Percentiles rank a stretch among this genome's conserved stretches.
Evolutionary conservation across 768 basidiomycete genomes (phyloP).

Genomic region (Boletellus sp.): DNA sequence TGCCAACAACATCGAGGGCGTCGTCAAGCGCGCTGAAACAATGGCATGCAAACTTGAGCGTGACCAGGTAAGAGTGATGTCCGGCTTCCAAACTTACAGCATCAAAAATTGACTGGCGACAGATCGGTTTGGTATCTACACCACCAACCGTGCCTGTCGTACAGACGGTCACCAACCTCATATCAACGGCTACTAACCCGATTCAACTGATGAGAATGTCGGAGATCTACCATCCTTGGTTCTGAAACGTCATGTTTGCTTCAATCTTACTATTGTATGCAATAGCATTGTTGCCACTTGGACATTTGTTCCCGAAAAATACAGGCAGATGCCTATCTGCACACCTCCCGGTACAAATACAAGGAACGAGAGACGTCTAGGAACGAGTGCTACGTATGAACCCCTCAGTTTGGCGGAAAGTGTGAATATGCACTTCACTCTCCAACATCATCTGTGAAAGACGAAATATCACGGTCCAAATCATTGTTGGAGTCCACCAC

Average conservation of each 20-base stretch:
- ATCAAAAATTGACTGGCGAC: slow-evolving; percentile 3
- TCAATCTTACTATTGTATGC: background rate
- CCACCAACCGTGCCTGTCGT: slow-evolving; percentile 48
- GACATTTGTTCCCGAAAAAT: slow-evolving; percentile 2
- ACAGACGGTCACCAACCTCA: slow-evolving; percentile 78
- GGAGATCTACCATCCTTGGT: slow-evolving; percentile 85
- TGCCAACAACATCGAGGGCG: slow-evolving; percentile 57
- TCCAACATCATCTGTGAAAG: slow-evolving; percentile 68
- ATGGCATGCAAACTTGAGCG: slow-evolving; percentile 87
- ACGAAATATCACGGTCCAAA: background rate
- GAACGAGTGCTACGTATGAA: slow-evolving; percentile 45
- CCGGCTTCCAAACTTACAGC: background rate
- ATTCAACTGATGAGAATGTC: slow-evolving; percentile 81
- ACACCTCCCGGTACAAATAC: background rate
- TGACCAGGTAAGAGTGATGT: slow-evolving; percentile 55
- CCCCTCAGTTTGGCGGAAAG: slow-evolving; percentile 76
- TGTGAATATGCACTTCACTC: slow-evolving; percentile 61
- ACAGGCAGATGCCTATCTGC: background rate
- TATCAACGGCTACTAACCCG: slow-evolving; percentile 85
- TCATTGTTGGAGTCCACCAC: background rate
- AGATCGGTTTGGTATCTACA: slow-evolving; percentile 23
- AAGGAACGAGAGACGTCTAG: slow-evolving; percentile 6
- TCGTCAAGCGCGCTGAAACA: slow-evolving; percentile 76
- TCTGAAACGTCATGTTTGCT: slow-evolving; percentile 35
- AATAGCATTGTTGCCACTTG: slow-evolving; percentile 1